These are phyloP conservation scores for Neofusicoccum sp. DNA, from an alignment of 2,329 filamentous ascomycete genomes.

Conservation along the genomic window DNA sequence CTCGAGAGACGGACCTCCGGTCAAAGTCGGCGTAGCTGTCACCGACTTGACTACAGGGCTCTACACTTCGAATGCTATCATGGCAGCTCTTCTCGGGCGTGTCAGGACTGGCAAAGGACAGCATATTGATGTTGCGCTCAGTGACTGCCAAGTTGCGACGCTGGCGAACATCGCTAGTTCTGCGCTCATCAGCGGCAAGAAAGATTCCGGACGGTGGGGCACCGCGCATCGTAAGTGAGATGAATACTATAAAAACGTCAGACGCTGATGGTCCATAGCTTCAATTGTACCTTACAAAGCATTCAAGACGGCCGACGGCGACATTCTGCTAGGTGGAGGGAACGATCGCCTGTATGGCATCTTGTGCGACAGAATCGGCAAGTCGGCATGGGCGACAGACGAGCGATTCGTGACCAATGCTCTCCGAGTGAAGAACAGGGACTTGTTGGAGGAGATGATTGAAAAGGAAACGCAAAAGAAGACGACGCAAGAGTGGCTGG, in stretches of 20 bases:
- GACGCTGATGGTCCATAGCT: slow-evolving; percentile 51
- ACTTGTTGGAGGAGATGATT: slow-evolving; percentile 73
- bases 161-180: slow-evolving; percentile 95
- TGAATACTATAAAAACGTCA: neutral
- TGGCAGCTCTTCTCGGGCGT: slow-evolving; percentile 83
- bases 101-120: slow-evolving; percentile 76
- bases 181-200: slow-evolving; percentile 80
- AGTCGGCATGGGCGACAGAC: slow-evolving; percentile 59
- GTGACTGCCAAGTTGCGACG: slow-evolving; percentile 92
- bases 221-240: slow-evolving; percentile 77
- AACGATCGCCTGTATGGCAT: slow-evolving; percentile 63
- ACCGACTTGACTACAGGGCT: slow-evolving; percentile 93
- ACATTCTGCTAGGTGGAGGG: slow-evolving; percentile 63
- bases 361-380: slow-evolving; percentile 56
- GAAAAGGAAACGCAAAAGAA: slow-evolving; percentile 70
- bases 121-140: slow-evolving; percentile 86
- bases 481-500: slow-evolving; percentile 86
- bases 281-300: slow-evolving; percentile 95
- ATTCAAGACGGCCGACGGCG: slow-evolving; percentile 64
- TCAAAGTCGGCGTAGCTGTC: slow-evolving; percentile 96
- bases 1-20: slow-evolving; percentile 79
- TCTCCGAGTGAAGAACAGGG: slow-evolving; percentile 65
- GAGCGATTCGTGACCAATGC: slow-evolving; percentile 59
- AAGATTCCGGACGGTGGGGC: slow-evolving; percentile 88
- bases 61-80: slow-evolving; percentile 92